Evolutionary conservation across 2,329 filamentous ascomycete genomes (phyloP), one percentile per base, ranked within the genome.

Genomic region (Emergomyces pasteurianus): DNA sequence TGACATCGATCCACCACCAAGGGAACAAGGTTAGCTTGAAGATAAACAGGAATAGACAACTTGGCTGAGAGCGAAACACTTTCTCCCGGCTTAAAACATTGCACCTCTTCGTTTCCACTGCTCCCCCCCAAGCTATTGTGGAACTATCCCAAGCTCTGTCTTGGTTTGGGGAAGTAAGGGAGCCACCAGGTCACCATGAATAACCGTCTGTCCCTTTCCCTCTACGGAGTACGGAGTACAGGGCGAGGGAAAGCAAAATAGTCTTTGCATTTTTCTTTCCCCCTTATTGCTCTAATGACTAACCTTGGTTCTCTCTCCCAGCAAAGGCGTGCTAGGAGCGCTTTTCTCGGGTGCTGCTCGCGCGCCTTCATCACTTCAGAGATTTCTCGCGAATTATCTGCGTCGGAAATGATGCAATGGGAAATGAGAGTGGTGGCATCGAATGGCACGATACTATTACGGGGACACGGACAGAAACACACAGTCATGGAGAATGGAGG

Each of bases 361-460:
- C 49, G 47, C 28, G 34, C 36, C 36, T 60, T 47, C 49, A 60
- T 55, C 18, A 60, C 36, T 26, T 34, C 16, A 14, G 54, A 38
- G 23, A 57, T 14, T 43, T 40, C 47, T 61, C 53, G 52, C 43
- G 60, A 62, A 43, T 60, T 58, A 65, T 59, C 47, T 43, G 54
- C 46, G 49, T 49, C 42, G 23, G 43, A 46, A 54, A 65, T 65
- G 63, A 60, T 64, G 63, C 58, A 62, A 64, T 64, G 46, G 40
- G 57, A 46, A 31, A 16, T 43, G 26, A 50, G 28, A 58, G 64
- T 64, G 61, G 57, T 61, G 61, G 59, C 42, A 64, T 61, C 34
- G 16, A 23, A 26, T 28, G 21, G n/a, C n/a, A n/a, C n/a, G n/a
- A n/a, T n/a, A n/a, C n/a, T 56, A 57, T 60, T 47, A 57, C 46